phyloP scores from a whole-genome alignment of 164 flowering plant genomes.

The Dillenia turbinata region DNA sequence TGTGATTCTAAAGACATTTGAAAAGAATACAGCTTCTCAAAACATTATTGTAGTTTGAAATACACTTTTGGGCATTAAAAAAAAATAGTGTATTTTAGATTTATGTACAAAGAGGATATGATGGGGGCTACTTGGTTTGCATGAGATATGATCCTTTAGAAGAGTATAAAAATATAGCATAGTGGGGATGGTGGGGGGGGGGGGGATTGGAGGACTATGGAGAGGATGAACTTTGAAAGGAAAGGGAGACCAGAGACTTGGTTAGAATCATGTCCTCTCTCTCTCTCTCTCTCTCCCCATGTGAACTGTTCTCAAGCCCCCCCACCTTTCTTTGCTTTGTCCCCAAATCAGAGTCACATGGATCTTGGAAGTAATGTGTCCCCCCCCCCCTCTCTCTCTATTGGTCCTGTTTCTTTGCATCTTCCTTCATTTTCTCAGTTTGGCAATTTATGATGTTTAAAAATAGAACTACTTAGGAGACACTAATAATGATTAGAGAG shows the following conservation, averaged over 20 bases:
- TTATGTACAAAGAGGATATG: too few species aligned
- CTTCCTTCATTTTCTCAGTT: slow-evolving; percentile 4
- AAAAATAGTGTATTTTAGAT: neutral
- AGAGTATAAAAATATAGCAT: slow-evolving; percentile 1
- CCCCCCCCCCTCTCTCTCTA: slow-evolving; percentile 5
- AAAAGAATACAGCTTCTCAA: too few species aligned
- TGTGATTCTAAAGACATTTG: too few species aligned
- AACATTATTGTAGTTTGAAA: too few species aligned
- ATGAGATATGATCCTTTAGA: neutral
- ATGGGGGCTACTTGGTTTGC: neutral
- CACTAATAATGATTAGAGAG: slow-evolving; percentile 4
- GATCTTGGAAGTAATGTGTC: slow-evolving; percentile 4
- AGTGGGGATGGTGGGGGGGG: slow-evolving; percentile 4
- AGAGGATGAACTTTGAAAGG: slow-evolving; percentile 26
- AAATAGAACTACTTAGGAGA: neutral
- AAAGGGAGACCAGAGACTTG: slow-evolving; percentile 4
- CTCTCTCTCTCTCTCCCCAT: slow-evolving; percentile 19
- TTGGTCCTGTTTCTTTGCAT: slow-evolving; percentile 1
- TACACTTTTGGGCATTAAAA: neutral
- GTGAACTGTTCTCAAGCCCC: slow-evolving; percentile 42
- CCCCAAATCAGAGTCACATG: slow-evolving; percentile 52
- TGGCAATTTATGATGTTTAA: slow-evolving; percentile 2
- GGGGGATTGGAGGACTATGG: neutral
- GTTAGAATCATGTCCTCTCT: slow-evolving; percentile 17
- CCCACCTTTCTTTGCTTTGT: slow-evolving; percentile 44